phyloP scores from a whole-genome alignment of 257 asterid genomes.

The Solanum chiquidenum region DNA sequence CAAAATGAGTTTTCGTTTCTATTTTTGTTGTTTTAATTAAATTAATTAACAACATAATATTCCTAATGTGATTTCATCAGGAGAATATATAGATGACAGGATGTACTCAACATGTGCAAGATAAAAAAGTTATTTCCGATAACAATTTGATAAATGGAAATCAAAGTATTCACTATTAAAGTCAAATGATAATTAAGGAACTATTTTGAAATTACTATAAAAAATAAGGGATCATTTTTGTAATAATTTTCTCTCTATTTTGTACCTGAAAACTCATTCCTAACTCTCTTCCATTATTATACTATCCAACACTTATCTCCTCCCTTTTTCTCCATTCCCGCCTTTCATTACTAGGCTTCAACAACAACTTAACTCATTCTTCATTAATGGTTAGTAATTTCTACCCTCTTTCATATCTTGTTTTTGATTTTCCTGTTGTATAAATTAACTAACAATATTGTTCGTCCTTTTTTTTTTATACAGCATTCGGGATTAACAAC shows the following conservation, averaged over 20 bases:
- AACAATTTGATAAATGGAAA: too few species aligned
- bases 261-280: background rate
- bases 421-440: too few species aligned
- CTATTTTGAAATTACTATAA: background rate
- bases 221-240: background rate
- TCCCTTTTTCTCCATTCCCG: background rate
- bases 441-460: background rate
- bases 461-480: background rate
- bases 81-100: too few species aligned
- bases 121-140: too few species aligned
- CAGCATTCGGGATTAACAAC: background rate
- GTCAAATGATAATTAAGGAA: background rate
- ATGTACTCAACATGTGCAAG: too few species aligned
- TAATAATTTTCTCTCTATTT: background rate
- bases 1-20: background rate
- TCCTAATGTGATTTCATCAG: too few species aligned
- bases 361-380: background rate
- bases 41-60: background rate
- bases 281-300: background rate
- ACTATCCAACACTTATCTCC: background rate
- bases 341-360: background rate
- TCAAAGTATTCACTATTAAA: too few species aligned
- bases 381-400: background rate
- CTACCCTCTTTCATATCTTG: background rate
- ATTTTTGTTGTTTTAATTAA: background rate